Percentiles rank a stretch among this genome's conserved stretches.
Conservation (phyloP, 2,329 filamentous ascomycete genomes). For the Paracamarosporium sp. region DNA sequence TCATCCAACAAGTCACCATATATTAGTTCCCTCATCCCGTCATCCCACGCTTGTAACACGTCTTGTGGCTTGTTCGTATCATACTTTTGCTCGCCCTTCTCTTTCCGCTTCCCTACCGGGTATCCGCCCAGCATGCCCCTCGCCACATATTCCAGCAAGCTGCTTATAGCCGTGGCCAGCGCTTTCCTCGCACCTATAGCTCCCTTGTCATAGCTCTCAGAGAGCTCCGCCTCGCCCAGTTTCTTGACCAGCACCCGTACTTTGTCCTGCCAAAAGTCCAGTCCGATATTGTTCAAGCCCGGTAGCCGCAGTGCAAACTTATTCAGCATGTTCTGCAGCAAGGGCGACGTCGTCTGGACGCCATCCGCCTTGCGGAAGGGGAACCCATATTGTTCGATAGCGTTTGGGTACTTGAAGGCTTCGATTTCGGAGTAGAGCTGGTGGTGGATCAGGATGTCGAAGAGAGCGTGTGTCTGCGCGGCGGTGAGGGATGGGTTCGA, state of each 20-base stretch:
- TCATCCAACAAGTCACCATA: slow-evolving; percentile 73
- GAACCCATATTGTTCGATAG: slow-evolving; percentile 72
- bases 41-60: slow-evolving; percentile 69
- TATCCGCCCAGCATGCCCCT: slow-evolving; percentile 71
- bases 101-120: slow-evolving; percentile 47
- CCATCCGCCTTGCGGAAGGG: slow-evolving; percentile 64
- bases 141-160: slow-evolving; percentile 72
- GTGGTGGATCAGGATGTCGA: slow-evolving; percentile 62
- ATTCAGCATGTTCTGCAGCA: slow-evolving; percentile 72
- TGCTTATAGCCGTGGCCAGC: slow-evolving; percentile 73
- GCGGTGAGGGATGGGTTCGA: slow-evolving; percentile 46
- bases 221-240: slow-evolving; percentile 72
- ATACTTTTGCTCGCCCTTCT: slow-evolving; percentile 55
- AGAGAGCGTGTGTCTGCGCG: slow-evolving; percentile 57
- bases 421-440: slow-evolving; percentile 71
- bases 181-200: slow-evolving; percentile 76
- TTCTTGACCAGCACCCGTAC: slow-evolving; percentile 40
- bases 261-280: slow-evolving; percentile 52
- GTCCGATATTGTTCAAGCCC: slow-evolving; percentile 67
- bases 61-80: slow-evolving; percentile 66
- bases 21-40: slow-evolving; percentile 69
- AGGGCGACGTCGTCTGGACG: slow-evolving; percentile 63
- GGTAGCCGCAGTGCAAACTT: slow-evolving; percentile 71
- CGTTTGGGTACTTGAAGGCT: slow-evolving; percentile 70
- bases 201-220: slow-evolving; percentile 83